These are phyloP conservation scores for Aspergillus hiratsukae DNA, from an alignment of 2,329 filamentous ascomycete genomes.

Conservation along the genomic window DNA sequence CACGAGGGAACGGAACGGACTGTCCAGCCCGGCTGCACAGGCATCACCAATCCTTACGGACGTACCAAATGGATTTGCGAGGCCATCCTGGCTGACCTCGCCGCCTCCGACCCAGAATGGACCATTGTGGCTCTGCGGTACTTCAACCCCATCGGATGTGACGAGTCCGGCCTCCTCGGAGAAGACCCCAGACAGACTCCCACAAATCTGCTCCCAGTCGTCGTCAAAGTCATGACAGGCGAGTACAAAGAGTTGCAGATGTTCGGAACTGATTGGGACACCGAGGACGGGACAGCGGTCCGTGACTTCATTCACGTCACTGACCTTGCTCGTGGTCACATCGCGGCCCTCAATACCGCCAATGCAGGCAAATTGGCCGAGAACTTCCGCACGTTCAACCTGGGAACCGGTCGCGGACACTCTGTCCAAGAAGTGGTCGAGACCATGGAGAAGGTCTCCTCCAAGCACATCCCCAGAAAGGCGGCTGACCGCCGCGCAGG, in stretches of 20 bases:
- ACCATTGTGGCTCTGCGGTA: slow-evolving; percentile 61
- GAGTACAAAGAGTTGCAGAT: slow-evolving; percentile 52
- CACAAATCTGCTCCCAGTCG: slow-evolving; percentile 62
- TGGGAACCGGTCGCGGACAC: slow-evolving; percentile 36
- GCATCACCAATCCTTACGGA: slow-evolving; percentile 62
- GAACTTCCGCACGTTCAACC: slow-evolving; percentile 42
- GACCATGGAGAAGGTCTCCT: slow-evolving; percentile 36
- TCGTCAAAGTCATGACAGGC: slow-evolving; percentile 58
- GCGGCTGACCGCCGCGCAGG: slow-evolving; percentile 32
- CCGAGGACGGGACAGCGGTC: slow-evolving; percentile 60
- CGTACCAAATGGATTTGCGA: slow-evolving; percentile 66
- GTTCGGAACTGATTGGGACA: slow-evolving; percentile 63
- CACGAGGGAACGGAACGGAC: slow-evolving; percentile 40
- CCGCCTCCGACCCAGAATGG: slow-evolving; percentile 57
- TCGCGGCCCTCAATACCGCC: slow-evolving; percentile 51
- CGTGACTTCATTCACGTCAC: slow-evolving; percentile 66
- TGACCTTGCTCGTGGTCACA: slow-evolving; percentile 60
- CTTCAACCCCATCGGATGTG: slow-evolving; percentile 65
- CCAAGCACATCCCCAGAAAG: slow-evolving; percentile 29
- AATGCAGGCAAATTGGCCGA: slow-evolving; percentile 29
- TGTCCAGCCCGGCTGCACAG: slow-evolving; percentile 48
- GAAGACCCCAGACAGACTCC: slow-evolving; percentile 60
- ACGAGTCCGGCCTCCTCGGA: slow-evolving; percentile 59
- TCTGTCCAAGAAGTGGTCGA: slow-evolving; percentile 36
- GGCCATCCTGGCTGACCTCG: slow-evolving; percentile 60